Evolutionary conservation across 768 basidiomycete genomes (phyloP).

Genomic region (Amyloporia xantha): DNA sequence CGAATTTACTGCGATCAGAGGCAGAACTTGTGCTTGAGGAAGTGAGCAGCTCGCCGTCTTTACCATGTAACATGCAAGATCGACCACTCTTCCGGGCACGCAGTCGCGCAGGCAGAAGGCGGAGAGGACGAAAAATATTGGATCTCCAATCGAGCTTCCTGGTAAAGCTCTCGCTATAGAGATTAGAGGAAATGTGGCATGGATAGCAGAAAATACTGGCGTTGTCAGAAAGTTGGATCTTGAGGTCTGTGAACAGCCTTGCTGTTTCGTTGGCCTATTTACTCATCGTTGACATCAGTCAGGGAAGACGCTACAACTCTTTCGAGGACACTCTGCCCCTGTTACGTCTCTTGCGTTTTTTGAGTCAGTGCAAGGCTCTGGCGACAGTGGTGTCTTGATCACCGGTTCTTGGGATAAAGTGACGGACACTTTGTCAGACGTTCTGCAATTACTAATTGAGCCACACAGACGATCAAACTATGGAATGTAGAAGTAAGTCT

Average conservation of each 20-base stretch:
- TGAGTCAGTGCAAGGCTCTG: conserved; percentile 33
- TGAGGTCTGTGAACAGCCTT: conserved; percentile 41
- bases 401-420: conserved; percentile 95
- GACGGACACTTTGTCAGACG: neutral
- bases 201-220: conserved; percentile 86
- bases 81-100: neutral
- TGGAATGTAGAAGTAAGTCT: conserved; percentile 72
- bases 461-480: conserved; percentile 67
- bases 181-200: conserved; percentile 59
- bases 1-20: conserved; percentile 66
- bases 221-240: conserved; percentile 69
- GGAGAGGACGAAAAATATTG: conserved; percentile 60
- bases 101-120: conserved; percentile 73
- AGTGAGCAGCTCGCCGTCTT: conserved; percentile 31
- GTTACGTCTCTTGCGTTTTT: conserved; percentile 78
- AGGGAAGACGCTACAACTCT: conserved; percentile 70
- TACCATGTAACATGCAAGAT: too few relatives aligned
- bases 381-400: conserved; percentile 51
- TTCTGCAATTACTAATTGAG: conserved; percentile 9
- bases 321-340: conserved; percentile 82
- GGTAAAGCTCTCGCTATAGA: conserved; percentile 72
- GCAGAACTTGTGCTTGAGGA: conserved; percentile 59
- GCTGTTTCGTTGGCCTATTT: conserved; percentile 6
- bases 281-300: conserved; percentile 40
- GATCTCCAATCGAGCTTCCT: conserved; percentile 69